phyloP scores from a whole-genome alignment of 2,329 filamentous ascomycete genomes.

The Pseudocercospora crystallina region DNA sequence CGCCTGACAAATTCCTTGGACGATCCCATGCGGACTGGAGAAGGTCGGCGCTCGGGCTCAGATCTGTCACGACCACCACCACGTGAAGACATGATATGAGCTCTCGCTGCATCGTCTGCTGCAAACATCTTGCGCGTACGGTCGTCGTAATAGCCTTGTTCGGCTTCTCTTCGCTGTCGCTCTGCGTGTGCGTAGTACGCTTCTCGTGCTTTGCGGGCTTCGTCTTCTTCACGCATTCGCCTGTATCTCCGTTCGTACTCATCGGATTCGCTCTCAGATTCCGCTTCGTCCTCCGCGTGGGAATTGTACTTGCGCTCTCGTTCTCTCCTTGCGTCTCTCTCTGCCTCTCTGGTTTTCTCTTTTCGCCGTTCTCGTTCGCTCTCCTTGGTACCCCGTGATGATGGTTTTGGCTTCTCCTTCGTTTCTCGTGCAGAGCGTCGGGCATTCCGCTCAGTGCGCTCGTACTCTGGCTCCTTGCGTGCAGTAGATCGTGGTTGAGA shows the following conservation, averaged over 20 bases:
- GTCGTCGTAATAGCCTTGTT: slow-evolving; percentile 26
- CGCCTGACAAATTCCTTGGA: slow-evolving; percentile 30
- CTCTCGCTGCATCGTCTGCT: slow-evolving; percentile 26
- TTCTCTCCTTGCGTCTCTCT: slow-evolving; percentile 42
- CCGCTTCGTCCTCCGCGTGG: slow-evolving; percentile 34
- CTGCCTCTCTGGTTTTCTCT: slow-evolving; percentile 41
- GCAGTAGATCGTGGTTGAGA: slow-evolving; percentile 32
- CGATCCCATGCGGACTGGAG: slow-evolving; percentile 28
- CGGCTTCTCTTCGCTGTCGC: slow-evolving; percentile 25
- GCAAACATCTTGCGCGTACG: slow-evolving; percentile 29
- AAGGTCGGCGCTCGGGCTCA: slow-evolving; percentile 27
- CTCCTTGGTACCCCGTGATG: slow-evolving; percentile 24
- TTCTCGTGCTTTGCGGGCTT: slow-evolving; percentile 23
- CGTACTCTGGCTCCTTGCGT: slow-evolving; percentile 43
- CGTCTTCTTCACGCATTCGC: slow-evolving; percentile 26
- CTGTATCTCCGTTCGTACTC: slow-evolving; percentile 22
- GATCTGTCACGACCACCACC: slow-evolving; percentile 18
- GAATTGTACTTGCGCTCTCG: slow-evolving; percentile 37
- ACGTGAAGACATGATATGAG: slow-evolving; percentile 30
- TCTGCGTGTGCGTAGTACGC: slow-evolving; percentile 26
- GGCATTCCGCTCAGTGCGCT: slow-evolving; percentile 22
- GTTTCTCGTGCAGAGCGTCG: slow-evolving; percentile 16
- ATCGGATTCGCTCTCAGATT: slow-evolving; percentile 32
- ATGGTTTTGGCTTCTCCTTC: slow-evolving; percentile 21
- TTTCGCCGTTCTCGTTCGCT: slow-evolving; percentile 40